phyloP scores from a whole-genome alignment of 805 yeast genomes.

The Metschnikowia rubicola region DNA sequence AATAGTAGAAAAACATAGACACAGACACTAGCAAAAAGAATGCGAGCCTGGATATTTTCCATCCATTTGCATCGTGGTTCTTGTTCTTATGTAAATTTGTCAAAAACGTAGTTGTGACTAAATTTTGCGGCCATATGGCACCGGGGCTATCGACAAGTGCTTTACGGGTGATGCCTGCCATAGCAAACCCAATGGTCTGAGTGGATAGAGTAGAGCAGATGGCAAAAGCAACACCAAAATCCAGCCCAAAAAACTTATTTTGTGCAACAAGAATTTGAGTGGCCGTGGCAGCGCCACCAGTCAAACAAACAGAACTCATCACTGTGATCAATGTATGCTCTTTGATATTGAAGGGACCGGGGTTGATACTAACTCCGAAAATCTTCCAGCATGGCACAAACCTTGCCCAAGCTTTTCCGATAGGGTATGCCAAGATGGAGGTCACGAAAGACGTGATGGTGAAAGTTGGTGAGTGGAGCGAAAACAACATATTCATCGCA shows the following conservation, averaged over 20 bases:
- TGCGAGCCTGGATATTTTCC: slow-evolving; percentile 16
- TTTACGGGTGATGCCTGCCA: slow-evolving; percentile 26
- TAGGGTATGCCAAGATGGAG: slow-evolving; percentile 23
- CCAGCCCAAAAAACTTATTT: slow-evolving; percentile 13
- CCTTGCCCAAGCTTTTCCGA: slow-evolving; percentile 20
- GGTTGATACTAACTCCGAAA: slow-evolving; percentile 20
- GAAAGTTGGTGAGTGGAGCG: slow-evolving; percentile 25
- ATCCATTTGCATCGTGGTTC: slow-evolving; percentile 14
- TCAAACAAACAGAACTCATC: slow-evolving; percentile 18
- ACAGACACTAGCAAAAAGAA: slow-evolving; percentile 15
- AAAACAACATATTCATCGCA: slow-evolving; percentile 26
- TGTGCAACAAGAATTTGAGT: slow-evolving; percentile 21
- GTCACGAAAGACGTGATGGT: slow-evolving; percentile 25
- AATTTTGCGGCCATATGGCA: slow-evolving; percentile 18
- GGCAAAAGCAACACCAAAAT: slow-evolving; percentile 22
- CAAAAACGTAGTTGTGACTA: slow-evolving; percentile 21
- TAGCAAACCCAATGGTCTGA: slow-evolving; percentile 27
- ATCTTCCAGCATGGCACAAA: slow-evolving; percentile 11
- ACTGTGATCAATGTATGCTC: slow-evolving; percentile 14
- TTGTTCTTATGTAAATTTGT: slow-evolving; percentile 15
- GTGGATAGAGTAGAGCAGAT: slow-evolving; percentile 30
- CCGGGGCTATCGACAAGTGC: slow-evolving; percentile 15
- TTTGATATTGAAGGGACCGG: slow-evolving; percentile 19
- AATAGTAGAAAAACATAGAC: slow-evolving; percentile 14
- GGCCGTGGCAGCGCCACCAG: slow-evolving; percentile 17